Percentiles rank a stretch among this genome's conserved stretches.
phyloP scores from a whole-genome alignment of 2,329 filamentous ascomycete genomes.

The Colletotrichum sp. region DNA sequence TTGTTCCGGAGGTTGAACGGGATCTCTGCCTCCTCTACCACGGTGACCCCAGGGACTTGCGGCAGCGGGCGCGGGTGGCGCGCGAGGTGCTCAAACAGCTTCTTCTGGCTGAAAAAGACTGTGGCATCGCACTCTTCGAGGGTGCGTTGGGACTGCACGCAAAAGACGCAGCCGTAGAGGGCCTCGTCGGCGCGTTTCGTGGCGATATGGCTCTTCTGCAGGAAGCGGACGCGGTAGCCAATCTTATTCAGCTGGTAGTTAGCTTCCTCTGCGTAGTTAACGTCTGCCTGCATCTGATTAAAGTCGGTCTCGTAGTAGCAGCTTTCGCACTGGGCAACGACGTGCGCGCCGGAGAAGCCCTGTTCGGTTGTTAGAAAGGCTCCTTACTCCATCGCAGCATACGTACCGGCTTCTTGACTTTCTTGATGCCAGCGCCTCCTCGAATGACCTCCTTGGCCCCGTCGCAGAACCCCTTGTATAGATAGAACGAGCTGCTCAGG shows the following conservation, averaged over 20 bases:
- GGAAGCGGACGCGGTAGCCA: constrained; percentile 57
- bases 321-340: constrained; percentile 56
- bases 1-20: constrained; percentile 49
- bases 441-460: constrained; percentile 56
- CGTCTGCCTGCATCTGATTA: constrained; percentile 55
- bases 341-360: constrained; percentile 45
- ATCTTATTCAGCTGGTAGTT: constrained; percentile 53
- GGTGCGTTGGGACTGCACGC: constrained; percentile 53
- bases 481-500: constrained; percentile 53
- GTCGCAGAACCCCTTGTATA: constrained; percentile 60
- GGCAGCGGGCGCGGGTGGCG: constrained; percentile 60
- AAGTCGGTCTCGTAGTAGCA: constrained; percentile 62
- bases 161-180: constrained; percentile 61
- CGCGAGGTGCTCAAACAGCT: constrained; percentile 58
- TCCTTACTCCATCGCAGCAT: neutral
- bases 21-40: constrained; percentile 49
- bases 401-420: constrained; percentile 53
- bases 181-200: constrained; percentile 56
- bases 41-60: constrained; percentile 49
- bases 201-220: constrained; percentile 60
- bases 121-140: constrained; percentile 60
- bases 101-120: constrained; percentile 58
- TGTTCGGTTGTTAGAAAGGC: constrained; percentile 20
- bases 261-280: constrained; percentile 52
- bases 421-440: constrained; percentile 56